These are phyloP conservation scores for Pleurotus eryngii DNA, from an alignment of 768 basidiomycete genomes.

Conservation along the genomic window DNA sequence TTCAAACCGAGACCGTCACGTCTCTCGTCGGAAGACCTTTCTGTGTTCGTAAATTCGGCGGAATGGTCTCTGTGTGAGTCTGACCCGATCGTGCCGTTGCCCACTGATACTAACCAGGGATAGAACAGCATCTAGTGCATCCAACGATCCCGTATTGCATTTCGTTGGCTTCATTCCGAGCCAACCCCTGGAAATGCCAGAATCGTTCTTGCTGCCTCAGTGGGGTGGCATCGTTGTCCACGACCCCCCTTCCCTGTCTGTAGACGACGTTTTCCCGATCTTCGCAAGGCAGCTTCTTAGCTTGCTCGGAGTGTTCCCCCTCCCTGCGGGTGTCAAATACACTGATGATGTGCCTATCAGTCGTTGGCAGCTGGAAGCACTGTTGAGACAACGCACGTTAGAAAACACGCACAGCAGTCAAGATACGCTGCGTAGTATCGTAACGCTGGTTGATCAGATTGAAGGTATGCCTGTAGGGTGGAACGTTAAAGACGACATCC, in stretches of 20 bases:
- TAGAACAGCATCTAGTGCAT: constrained; percentile 78
- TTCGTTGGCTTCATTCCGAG: constrained; percentile 90
- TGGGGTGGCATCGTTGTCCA: constrained; percentile 87
- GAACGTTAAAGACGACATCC: constrained; percentile 71
- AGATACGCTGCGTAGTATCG: constrained; percentile 79
- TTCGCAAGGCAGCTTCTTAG: constrained; percentile 72
- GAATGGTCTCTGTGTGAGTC: constrained; percentile 87
- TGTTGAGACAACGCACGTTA: constrained; percentile 63
- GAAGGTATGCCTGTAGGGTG: constrained; percentile 89
- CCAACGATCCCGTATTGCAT: constrained; percentile 91
- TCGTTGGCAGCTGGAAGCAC: constrained; percentile 79
- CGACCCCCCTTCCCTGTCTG: constrained; percentile 46
- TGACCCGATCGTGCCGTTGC: neutral
- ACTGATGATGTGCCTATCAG: constrained; percentile 33
- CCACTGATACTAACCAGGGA: constrained; percentile 1
- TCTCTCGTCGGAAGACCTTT: constrained; percentile 78
- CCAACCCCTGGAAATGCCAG: constrained; percentile 64
- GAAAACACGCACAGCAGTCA: constrained; percentile 68
- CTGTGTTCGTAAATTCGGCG: constrained; percentile 93
- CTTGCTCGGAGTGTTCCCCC: constrained; percentile 75
- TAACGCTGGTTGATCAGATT: constrained; percentile 81
- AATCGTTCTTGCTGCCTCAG: constrained; percentile 88
- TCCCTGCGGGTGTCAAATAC: constrained; percentile 36
- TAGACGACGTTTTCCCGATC: constrained; percentile 53
- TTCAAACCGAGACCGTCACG: constrained; percentile 57